A percentile compares a stretch with the other conserved stretches of the same genome.
These are phyloP conservation scores for Fusarium kyushuense DNA, from an alignment of 2,329 filamentous ascomycete species.

Conservation along the genomic window DNA sequence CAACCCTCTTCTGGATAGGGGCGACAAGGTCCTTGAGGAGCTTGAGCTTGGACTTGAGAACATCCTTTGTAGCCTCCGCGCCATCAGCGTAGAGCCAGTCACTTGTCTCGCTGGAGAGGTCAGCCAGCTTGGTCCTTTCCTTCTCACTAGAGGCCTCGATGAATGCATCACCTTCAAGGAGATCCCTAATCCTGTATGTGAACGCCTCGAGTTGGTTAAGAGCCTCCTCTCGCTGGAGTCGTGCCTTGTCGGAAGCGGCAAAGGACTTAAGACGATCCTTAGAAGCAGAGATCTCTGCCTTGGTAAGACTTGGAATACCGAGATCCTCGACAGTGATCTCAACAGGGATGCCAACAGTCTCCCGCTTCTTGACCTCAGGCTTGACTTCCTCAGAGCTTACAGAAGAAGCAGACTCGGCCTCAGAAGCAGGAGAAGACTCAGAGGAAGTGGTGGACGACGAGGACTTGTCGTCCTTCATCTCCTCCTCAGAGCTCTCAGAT, in stretches of 20 bases:
- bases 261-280: conserved; percentile 85
- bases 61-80: conserved; percentile 77
- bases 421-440: conserved; percentile 47
- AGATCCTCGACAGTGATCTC: conserved; percentile 62
- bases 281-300: conserved; percentile 62
- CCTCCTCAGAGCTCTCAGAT: conserved; percentile 53
- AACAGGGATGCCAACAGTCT: conserved; percentile 67
- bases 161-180: conserved; percentile 83
- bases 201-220: conserved; percentile 94
- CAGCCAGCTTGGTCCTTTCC: conserved; percentile 74
- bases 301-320: conserved; percentile 63
- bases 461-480: conserved; percentile 57
- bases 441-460: conserved; percentile 42
- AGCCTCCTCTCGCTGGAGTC: conserved; percentile 82
- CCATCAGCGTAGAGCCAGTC: conserved; percentile 95
- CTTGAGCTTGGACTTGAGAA: conserved; percentile 81
- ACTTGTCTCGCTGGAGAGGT: conserved; percentile 75
- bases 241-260: conserved; percentile 83
- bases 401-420: conserved; percentile 59
- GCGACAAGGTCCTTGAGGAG: conserved; percentile 81
- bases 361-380: conserved; percentile 69
- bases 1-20: conserved; percentile 80
- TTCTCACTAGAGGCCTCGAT: conserved; percentile 75
- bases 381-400: conserved; percentile 61
- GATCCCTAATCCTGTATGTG: conserved; percentile 88